phyloP scores from a whole-genome alignment of 2,329 filamentous ascomycete genomes.

The Lecanicillium sp. region DNA sequence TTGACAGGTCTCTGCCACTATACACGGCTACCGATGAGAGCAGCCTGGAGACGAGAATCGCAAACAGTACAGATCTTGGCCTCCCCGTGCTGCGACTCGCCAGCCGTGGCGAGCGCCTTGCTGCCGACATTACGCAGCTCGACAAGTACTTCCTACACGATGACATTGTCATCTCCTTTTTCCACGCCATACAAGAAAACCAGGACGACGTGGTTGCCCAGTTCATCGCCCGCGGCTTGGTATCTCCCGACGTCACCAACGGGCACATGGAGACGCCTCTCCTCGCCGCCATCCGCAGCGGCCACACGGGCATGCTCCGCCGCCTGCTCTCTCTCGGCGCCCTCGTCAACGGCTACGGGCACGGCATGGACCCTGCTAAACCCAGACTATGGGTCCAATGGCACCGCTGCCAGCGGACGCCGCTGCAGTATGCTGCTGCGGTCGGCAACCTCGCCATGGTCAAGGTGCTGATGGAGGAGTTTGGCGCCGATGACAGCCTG shows the following conservation, averaged over 20 bases:
- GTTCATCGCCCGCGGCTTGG: constrained; percentile 25
- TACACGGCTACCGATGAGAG: too few species aligned
- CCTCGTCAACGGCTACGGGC: constrained; percentile 20
- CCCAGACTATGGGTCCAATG: too few species aligned
- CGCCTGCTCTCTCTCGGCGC: constrained; percentile 27
- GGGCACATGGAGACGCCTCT: constrained; percentile 24
- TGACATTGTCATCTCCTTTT: constrained; percentile 24
- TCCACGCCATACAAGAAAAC: constrained; percentile 17
- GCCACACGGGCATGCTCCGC: constrained; percentile 24
- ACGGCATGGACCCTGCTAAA: too few species aligned
- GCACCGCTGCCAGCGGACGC: constrained; percentile 30
- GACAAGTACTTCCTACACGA: too few species aligned
- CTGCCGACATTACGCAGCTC: too few species aligned
- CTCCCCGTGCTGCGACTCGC: too few species aligned
- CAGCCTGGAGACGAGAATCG: too few species aligned
- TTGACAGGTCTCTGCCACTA: too few species aligned
- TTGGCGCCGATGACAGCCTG: constrained; percentile 32
- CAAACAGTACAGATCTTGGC: too few species aligned
- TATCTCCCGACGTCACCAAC: constrained; percentile 28
- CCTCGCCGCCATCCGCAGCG: constrained; percentile 23
- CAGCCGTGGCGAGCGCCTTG: too few species aligned
- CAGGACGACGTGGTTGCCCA: constrained; percentile 20
- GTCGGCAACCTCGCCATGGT: constrained; percentile 32
- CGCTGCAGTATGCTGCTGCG: constrained; percentile 35
- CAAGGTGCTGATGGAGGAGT: constrained; percentile 30